Evolutionary conservation across 1,139 yeast genomes (phyloP), one percentile per base, ranked within the genome.

Genomic region (Geotrichum carabidarum): DNA sequence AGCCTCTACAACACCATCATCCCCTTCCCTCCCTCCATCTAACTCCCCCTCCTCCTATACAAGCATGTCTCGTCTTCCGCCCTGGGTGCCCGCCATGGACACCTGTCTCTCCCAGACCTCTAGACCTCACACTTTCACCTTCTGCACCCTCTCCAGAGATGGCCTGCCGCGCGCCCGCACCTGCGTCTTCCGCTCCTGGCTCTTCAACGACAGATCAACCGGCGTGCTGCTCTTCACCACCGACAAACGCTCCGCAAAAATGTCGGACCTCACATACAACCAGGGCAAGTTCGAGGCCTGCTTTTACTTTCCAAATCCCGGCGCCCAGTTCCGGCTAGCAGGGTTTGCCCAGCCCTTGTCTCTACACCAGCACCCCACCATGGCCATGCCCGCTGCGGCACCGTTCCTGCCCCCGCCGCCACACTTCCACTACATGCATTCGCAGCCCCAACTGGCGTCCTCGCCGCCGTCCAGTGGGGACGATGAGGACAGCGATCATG

Each of bases 141-240:
- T 87, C 51, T 82, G 89, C 52, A 86, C 93, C 11, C 80, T 84
- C 44, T 86, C 83, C 60, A 49, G 63, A 8, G 59, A 64, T 40
- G 81, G 81, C 12, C 73, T 71, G 64, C 95, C 87, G 15, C 78
- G 72, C 61, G 84, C 79, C 52, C 73, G 95, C 60, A 84, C 94
- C 0, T 80, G 88, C 59, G 82, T 86, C 12, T 80, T 75, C 62
- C 77, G 95, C 53, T 94, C 91, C n/a, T 88, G 86, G 71, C 71
- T 88, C 46, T 88, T 87, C 65, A 76, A 82, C 64, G 87, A 86
- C 65, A 79, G 78, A 58, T 75, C 79, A 56, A 83, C 84, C 43
- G 88, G 86, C 63, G 80, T 85, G 8, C 67, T 87, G 54, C 77
- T 88, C 2, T 82, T 85, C 64, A 80, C 86, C 46, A 84, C 95